A percentile compares a stretch with the other conserved stretches of the same genome.
These are phyloP conservation scores for Syzygium grande DNA, from an alignment of 345 rosid species.

Conservation along the genomic window DNA sequence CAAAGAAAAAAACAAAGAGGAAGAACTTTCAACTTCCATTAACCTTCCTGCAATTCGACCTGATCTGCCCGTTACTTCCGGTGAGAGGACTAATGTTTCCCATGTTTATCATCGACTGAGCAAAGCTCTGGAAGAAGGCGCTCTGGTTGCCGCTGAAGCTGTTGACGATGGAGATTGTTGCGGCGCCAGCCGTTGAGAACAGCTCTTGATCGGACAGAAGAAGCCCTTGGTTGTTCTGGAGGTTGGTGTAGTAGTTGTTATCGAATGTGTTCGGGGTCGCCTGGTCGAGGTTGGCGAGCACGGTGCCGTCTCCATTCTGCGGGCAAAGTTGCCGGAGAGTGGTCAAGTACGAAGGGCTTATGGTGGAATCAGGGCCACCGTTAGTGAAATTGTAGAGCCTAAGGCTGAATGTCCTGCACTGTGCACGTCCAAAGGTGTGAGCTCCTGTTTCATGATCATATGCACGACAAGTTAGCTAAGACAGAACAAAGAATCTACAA, in stretches of 20 bases:
- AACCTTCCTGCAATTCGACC: conserved; percentile 21
- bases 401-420: conserved; percentile 21
- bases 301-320: conserved; percentile 11
- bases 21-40: conserved; percentile 15
- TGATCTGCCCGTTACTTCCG: conserved; percentile 30
- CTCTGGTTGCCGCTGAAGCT: conserved; percentile 11
- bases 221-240: conserved; percentile 30
- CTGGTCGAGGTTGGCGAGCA: conserved; percentile 24
- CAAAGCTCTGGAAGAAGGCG: conserved; percentile 25
- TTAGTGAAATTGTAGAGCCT: conserved; percentile 36
- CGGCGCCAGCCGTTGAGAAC: conserved; percentile 15
- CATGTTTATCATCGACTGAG: conserved; percentile 36
- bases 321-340: conserved; percentile 31
- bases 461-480: neutral
- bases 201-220: conserved; percentile 40
- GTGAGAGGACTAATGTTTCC: conserved; percentile 33
- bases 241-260: conserved; percentile 33
- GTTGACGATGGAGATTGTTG: conserved; percentile 22
- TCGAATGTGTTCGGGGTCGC: conserved; percentile 26
- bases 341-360: conserved; percentile 14
- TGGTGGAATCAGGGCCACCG: conserved; percentile 25
- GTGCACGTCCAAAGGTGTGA: conserved; percentile 40
- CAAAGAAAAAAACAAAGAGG: neutral
- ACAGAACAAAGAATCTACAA: neutral
- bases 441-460: conserved; percentile 13